Percentiles rank a stretch among this genome's conserved stretches.
Evolutionary conservation across 73 alveolate species (phyloP).

Genomic region (Urostyla sp.): DNA sequence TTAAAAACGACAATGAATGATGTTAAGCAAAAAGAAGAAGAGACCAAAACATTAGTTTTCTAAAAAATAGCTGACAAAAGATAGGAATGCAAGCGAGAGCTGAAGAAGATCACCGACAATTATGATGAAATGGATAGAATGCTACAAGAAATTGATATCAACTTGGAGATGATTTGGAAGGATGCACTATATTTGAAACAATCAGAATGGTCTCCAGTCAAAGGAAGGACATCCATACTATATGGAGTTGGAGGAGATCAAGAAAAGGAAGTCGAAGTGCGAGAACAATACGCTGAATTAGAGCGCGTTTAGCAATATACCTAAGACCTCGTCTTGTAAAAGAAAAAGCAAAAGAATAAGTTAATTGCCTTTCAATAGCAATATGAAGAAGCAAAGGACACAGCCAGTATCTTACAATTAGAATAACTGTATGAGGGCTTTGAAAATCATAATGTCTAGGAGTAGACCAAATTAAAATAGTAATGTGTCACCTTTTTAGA

Average conservation of each 20-base stretch:
- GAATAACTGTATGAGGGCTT: constrained; percentile 34
- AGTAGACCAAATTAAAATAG: not conserved
- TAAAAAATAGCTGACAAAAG: too few relatives aligned
- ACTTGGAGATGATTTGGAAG: constrained; percentile 16
- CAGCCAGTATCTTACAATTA: constrained; percentile 10
- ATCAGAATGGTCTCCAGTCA: constrained; percentile 41
- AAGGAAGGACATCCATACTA: constrained; percentile 22
- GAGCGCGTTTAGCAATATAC: not conserved
- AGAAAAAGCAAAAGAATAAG: constrained; percentile 19
- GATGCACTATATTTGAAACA: constrained; percentile 32
- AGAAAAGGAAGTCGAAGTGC: constrained; percentile 37
- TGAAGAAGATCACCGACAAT: constrained; percentile 41
- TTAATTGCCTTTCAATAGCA: not conserved
- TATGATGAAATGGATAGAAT: constrained; percentile 24
- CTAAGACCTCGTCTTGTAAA: not conserved
- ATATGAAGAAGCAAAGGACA: constrained; percentile 35
- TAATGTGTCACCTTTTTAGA: not conserved
- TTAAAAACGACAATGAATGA: too few relatives aligned
- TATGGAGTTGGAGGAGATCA: constrained; percentile 50
- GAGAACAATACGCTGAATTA: not conserved
- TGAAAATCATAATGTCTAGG: constrained; percentile 18
- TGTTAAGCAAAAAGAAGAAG: too few relatives aligned
- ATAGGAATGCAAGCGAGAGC: too few relatives aligned
- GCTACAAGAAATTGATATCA: not conserved
- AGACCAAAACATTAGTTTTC: too few relatives aligned